A percentile compares a stretch with the other conserved stretches of the same genome.
Conservation (phyloP, 2,329 filamentous ascomycete genomes). For the Penicillium crustosum region DNA sequence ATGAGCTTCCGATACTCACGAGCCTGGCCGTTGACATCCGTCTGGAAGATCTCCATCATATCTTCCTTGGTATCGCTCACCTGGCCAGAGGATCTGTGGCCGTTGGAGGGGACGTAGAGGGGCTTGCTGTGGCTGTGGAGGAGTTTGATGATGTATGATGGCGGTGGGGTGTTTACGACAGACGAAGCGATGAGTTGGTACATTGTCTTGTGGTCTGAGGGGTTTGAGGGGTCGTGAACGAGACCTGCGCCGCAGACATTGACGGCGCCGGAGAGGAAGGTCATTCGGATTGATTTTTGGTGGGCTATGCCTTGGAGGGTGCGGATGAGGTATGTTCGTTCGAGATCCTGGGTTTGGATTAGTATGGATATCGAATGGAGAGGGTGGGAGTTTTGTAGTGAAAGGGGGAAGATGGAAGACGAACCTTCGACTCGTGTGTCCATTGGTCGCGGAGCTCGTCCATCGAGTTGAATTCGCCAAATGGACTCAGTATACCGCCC, state of each 20-base stretch:
- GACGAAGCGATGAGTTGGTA: conserved; percentile 94
- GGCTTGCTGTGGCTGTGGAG: conserved; percentile 87
- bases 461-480: conserved; percentile 90
- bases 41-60: conserved; percentile 99
- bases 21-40: conserved; percentile 78
- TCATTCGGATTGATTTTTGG: conserved; percentile 94
- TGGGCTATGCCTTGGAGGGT: conserved; percentile 93
- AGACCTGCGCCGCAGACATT: conserved; percentile 89
- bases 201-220: conserved; percentile 97
- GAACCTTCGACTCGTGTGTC: conserved; percentile 91
- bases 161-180: conserved; percentile 84
- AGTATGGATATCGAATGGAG: not conserved
- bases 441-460: conserved; percentile 95
- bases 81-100: conserved; percentile 64
- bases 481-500: conserved; percentile 92
- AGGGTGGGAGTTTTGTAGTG: no score
- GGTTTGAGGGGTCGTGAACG: conserved; percentile 88
- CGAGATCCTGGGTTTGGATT: conserved; percentile 64
- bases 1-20: conserved; percentile 89
- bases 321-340: conserved; percentile 92
- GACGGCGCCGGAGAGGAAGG: conserved; percentile 87
- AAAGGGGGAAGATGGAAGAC: conserved; percentile 2
- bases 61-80: conserved; percentile 95
- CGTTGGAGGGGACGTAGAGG: conserved; percentile 87
- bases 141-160: conserved; percentile 83